Percentiles rank a stretch among this genome's conserved stretches.
These are phyloP conservation scores for Boechera retrofracta DNA, from an alignment of 345 rosid species.

Conservation along the genomic window DNA sequence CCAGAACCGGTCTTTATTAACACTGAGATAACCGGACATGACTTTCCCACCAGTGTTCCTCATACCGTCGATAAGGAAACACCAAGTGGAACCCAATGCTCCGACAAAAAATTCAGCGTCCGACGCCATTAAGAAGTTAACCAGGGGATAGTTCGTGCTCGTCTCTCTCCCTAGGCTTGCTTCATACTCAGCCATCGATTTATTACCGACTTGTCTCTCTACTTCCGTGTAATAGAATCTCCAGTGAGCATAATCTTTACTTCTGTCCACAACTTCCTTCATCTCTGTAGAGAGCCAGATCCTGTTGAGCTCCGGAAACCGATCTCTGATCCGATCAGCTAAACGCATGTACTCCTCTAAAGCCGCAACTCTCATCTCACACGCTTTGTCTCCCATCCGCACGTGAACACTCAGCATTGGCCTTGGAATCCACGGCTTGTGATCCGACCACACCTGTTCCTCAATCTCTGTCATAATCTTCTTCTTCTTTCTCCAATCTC, in stretches of 20 bases:
- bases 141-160: conserved; percentile 93
- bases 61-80: conserved; percentile 94
- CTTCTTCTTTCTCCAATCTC: conserved; percentile 60
- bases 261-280: conserved; percentile 80
- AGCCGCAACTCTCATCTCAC: conserved; percentile 84
- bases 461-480: conserved; percentile 60
- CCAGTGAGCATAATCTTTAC: conserved; percentile 60
- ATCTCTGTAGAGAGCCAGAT: conserved; percentile 96
- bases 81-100: conserved; percentile 97
- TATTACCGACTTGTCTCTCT: conserved; percentile 78
- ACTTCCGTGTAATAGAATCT: conserved; percentile 83
- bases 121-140: conserved; percentile 89
- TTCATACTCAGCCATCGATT: conserved; percentile 80
- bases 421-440: conserved; percentile 86
- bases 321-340: conserved; percentile 61
- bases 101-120: conserved; percentile 92
- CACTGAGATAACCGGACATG: conserved; percentile 91
- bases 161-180: conserved; percentile 89
- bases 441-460: conserved; percentile 77
- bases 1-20: conserved; percentile 96
- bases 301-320: conserved; percentile 70
- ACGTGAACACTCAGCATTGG: conserved; percentile 94
- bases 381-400: conserved; percentile 99
- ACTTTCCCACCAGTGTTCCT: conserved; percentile 96
- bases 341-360: conserved; percentile 74